Evolutionary conservation across 2,329 filamentous ascomycete species (phyloP).

Genomic region (Ophiobolus disseminans): DNA sequence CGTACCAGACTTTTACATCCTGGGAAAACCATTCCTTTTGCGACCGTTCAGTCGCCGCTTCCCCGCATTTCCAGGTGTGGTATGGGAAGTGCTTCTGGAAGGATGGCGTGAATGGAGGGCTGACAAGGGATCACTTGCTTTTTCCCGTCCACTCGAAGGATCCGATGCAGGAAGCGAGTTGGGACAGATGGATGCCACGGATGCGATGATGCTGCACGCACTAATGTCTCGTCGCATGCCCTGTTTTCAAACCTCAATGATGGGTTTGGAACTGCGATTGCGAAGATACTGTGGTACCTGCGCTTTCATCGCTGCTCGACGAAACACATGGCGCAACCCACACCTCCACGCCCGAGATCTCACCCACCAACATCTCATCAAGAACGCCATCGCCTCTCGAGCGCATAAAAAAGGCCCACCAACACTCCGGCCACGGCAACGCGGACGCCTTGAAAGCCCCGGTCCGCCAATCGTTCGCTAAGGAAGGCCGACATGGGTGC

Average conservation of each 20-base stretch:
- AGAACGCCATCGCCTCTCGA: background rate
- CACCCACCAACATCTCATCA: background rate
- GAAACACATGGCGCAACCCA: background rate
- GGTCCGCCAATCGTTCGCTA: conserved; percentile 1
- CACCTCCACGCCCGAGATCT: background rate
- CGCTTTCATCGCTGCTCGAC: too few species aligned
- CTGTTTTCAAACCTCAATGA: too few species aligned
- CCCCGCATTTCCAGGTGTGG: background rate
- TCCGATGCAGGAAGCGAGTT: too few species aligned
- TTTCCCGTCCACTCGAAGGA: background rate
- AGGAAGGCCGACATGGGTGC: background rate
- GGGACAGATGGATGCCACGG: too few species aligned
- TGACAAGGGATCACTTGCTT: background rate
- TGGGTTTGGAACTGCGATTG: too few species aligned
- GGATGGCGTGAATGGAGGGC: background rate
- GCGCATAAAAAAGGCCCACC: background rate
- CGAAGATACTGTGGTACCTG: too few species aligned
- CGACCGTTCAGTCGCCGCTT: background rate
- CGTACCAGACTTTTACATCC: background rate
- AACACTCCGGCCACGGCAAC: background rate
- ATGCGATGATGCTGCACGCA: too few species aligned
- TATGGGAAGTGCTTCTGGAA: background rate
- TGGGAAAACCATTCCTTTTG: background rate
- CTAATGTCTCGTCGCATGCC: too few species aligned
- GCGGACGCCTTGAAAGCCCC: background rate